Evolutionary conservation across 78 protist species (phyloP), one percentile per base, ranked within the genome.

Genomic region (Speleostelium caveatum): DNA sequence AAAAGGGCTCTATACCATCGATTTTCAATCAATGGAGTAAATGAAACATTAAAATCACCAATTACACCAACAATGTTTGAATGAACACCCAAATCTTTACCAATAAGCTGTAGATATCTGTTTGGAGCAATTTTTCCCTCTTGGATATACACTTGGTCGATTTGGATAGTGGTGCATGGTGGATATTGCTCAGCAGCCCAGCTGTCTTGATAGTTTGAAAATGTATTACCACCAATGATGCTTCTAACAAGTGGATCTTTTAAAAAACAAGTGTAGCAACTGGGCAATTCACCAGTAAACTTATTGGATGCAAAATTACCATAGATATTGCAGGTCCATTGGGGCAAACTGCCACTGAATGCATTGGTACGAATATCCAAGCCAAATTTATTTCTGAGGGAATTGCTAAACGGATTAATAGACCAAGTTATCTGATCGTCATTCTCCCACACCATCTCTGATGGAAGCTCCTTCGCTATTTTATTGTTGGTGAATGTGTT

Each of bases 121-220:
- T 12, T 49, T 49, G 55, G 12, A 16, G 8, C 24, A 49, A 16
- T 16, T 49, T 8, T 12, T 49, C 55, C 55, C 12, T 49, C 24
- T 49, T 49, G 55, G 55, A 49, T 49, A 49, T 49, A 49, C 12
- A 49, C 55, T 49, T 49, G 55, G 12, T 49, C 12, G 12, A 49
- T 49, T 49, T 49, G 55, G 12, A 49, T 49, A 12, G 55, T 49
- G 55, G 55, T 65, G n/a, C 73, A 65, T 6, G 39, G 49, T 38
- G 73, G 73, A 65, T 65, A 65, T 65, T 65, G 41, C 7, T 36
- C 33, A 30, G 73, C 45, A 7, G 16, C 2, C 39, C 49, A 65
- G 38, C 33, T 65, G 38, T 65, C 73, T 38, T 36, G n/a, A 38
- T 65, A 65, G 73, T 65, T 65, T 65, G 73, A 38, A 65, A 65